These are phyloP conservation scores for sweet orange (Citrus sinensis) DNA, from an alignment of 345 rosid genomes.

Conservation along the genomic window DNA sequence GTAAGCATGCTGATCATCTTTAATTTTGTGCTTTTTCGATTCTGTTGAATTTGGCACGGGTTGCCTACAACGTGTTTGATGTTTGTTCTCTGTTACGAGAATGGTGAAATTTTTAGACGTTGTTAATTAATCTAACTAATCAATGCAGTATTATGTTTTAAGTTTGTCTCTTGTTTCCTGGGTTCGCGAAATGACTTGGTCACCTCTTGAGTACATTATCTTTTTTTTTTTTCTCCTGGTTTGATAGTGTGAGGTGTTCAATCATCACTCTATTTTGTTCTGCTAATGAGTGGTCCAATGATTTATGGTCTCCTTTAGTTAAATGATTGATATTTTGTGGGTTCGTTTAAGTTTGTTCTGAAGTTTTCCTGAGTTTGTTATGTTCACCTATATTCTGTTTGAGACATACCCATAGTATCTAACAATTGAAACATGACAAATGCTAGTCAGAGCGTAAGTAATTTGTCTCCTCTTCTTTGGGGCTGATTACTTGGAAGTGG, in stretches of 20 bases:
- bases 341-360: too few species aligned
- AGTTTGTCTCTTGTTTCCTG: background rate
- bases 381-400: background rate
- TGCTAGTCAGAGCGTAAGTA: background rate
- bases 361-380: background rate
- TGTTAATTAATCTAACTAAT: background rate
- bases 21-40: background rate
- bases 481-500: background rate
- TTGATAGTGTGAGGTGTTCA: background rate
- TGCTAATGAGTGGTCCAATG: background rate
- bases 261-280: background rate
- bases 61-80: background rate
- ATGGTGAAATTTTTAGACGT: background rate
- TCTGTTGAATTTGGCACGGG: background rate
- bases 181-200: background rate
- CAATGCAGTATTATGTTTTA: background rate
- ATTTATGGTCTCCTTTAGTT: background rate
- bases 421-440: background rate
- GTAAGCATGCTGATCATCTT: constrained; percentile 22
- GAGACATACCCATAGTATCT: background rate
- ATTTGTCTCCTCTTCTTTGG: background rate
- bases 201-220: too few species aligned
- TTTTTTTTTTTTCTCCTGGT: too few species aligned
- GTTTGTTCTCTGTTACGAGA: background rate
- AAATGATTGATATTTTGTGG: too few species aligned